A percentile compares a stretch with the other conserved stretches of the same genome.
Conservation (phyloP, 2,329 filamentous ascomycete genomes). For the Verticillium nubilum region DNA sequence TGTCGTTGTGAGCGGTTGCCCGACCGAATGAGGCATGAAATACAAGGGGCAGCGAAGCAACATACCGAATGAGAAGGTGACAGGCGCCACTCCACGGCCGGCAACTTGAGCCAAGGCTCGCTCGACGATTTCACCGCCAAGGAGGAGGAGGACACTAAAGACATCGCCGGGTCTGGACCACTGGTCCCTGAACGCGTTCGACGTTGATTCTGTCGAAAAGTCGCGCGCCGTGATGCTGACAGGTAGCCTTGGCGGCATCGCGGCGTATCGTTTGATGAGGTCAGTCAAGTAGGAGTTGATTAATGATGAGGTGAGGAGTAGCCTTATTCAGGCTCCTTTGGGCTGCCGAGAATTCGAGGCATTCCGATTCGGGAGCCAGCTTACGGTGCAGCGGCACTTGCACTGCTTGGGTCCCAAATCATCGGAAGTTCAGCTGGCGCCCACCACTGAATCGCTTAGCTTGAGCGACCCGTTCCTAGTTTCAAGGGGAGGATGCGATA, state of each 20-base stretch:
- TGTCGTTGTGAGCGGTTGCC: neutral
- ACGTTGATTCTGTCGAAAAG: neutral
- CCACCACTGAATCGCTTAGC: neutral
- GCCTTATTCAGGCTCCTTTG: too few relatives aligned
- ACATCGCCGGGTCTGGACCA: constrained; percentile 12
- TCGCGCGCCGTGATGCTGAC: neutral
- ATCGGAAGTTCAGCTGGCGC: neutral
- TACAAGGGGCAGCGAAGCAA: neutral
- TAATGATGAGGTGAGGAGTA: too few relatives aligned
- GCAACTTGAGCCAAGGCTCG: constrained; percentile 24
- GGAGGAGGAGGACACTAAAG: constrained; percentile 25
- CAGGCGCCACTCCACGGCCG: constrained; percentile 18
- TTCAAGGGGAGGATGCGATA: neutral
- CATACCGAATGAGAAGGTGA: constrained; percentile 23
- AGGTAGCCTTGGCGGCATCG: neutral
- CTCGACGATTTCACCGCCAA: constrained; percentile 26
- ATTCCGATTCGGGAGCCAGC: too few relatives aligned
- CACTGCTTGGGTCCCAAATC: too few relatives aligned
- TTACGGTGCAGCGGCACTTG: too few relatives aligned
- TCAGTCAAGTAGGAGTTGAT: too few relatives aligned
- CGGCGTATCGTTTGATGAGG: neutral
- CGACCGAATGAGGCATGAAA: neutral
- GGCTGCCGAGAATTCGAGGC: too few relatives aligned
- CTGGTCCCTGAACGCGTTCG: constrained; percentile 1
- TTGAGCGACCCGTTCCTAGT: neutral